phyloP scores from a whole-genome alignment of 371 early-diverging fungal species.

The Syncephalis plumigaleata region DNA sequence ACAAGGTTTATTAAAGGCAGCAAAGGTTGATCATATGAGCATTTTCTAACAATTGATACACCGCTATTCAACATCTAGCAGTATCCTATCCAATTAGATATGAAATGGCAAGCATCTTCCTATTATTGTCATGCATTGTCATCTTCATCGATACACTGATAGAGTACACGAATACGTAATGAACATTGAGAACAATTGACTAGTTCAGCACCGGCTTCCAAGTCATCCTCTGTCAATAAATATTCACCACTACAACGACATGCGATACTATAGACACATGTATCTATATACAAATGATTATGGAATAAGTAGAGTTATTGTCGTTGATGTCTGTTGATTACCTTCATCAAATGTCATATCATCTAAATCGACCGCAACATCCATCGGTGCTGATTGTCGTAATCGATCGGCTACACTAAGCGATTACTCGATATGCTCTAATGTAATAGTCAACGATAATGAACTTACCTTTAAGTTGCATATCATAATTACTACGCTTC shows the following conservation, averaged over 20 bases:
- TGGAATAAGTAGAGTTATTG: conserved; percentile 20
- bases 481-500: conserved; percentile 20
- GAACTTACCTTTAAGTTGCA: conserved; percentile 16
- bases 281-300: conserved; percentile 17
- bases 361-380: conserved; percentile 14
- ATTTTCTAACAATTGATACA: too few relatives aligned
- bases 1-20: too few relatives aligned
- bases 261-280: conserved; percentile 9
- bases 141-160: conserved; percentile 24
- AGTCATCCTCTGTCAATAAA: conserved; percentile 24
- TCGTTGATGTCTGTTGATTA: conserved; percentile 4
- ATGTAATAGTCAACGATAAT: not conserved
- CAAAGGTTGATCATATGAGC: too few relatives aligned
- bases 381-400: conserved; percentile 1
- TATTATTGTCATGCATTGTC: too few relatives aligned
- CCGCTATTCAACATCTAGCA: too few relatives aligned
- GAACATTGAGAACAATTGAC: conserved; percentile 31
- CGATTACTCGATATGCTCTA: too few relatives aligned
- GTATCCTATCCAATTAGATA: too few relatives aligned
- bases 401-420: not conserved
- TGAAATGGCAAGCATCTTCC: too few relatives aligned
- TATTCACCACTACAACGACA: conserved; percentile 37
- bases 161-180: conserved; percentile 27
- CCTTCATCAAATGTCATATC: conserved; percentile 13
- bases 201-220: conserved; percentile 24